phyloP scores from a whole-genome alignment of 1,284 basidiomycete genomes.

The Neonothopanus nambi region DNA sequence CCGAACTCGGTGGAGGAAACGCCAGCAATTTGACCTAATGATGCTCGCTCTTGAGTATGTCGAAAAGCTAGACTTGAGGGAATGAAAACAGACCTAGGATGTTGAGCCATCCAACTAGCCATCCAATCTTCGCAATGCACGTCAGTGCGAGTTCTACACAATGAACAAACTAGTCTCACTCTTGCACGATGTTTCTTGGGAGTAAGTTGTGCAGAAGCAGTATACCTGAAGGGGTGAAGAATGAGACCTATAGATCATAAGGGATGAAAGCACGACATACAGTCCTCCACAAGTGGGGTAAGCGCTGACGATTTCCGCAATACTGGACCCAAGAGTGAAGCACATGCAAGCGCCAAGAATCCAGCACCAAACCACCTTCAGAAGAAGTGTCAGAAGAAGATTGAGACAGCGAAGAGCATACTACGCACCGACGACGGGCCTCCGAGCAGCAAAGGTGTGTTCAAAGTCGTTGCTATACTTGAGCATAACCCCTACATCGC shows the following conservation, averaged over 20 bases:
- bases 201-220: slow-evolving; percentile 75
- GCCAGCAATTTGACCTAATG: slow-evolving; percentile 72
- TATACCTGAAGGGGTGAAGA: slow-evolving; percentile 46
- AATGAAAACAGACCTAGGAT: slow-evolving; percentile 62
- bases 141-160: slow-evolving; percentile 10
- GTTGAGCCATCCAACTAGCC: slow-evolving; percentile 87
- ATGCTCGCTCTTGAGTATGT: not conserved
- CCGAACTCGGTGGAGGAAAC: slow-evolving; percentile 89
- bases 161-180: slow-evolving; percentile 28
- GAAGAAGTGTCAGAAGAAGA: slow-evolving; percentile 10
- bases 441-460: slow-evolving; percentile 74
- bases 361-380: slow-evolving; percentile 79
- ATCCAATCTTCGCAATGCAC: slow-evolving; percentile 48
- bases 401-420: not conserved
- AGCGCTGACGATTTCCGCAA: slow-evolving; percentile 78
- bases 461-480: slow-evolving; percentile 80
- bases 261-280: slow-evolving; percentile 40
- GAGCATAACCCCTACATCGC: slow-evolving; percentile 66
- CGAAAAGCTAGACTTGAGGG: slow-evolving; percentile 20
- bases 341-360: slow-evolving; percentile 76
- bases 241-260: slow-evolving; percentile 4
- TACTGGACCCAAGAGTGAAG: slow-evolving; percentile 74
- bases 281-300: slow-evolving; percentile 85
- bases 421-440: slow-evolving; percentile 71
- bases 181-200: slow-evolving; percentile 68